Evolutionary conservation across 176 grass and related monocot species (phyloP).

Genomic region (Triticum timopheevii): DNA sequence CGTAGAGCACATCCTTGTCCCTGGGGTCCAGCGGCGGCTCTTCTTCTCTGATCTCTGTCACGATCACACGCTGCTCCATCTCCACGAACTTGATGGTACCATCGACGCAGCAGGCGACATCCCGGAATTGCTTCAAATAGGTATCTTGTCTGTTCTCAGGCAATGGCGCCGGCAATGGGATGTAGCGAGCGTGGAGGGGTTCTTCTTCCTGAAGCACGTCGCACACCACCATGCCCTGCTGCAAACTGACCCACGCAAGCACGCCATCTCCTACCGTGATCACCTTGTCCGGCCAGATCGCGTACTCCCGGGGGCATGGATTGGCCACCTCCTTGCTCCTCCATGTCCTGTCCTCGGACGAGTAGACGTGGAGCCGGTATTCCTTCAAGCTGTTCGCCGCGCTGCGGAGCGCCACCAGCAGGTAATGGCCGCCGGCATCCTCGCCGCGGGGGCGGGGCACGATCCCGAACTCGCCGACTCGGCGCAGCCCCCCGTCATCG

Average conservation of each 20-base stretch:
- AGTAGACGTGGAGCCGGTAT: not conserved
- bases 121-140: not conserved
- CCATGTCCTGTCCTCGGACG: constrained; percentile 4
- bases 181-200: not conserved
- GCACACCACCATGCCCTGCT: not conserved
- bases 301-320: not conserved
- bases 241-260: not conserved
- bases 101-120: not conserved
- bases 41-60: not conserved
- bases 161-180: not conserved
- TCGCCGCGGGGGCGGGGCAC: not conserved
- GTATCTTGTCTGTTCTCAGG: not conserved
- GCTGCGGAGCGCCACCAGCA: not conserved
- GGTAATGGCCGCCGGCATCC: not conserved
- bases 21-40: not conserved
- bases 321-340: not conserved
- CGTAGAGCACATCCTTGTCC: not conserved
- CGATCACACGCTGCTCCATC: not conserved
- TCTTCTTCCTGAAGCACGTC: not conserved
- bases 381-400: not conserved
- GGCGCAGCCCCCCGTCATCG: not conserved
- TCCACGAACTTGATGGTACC: not conserved
- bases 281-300: not conserved
- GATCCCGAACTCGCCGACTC: not conserved
- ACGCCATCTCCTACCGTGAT: not conserved